Percentiles rank a stretch among this genome's conserved stretches.
Evolutionary conservation across 345 rosid genomes (phyloP).

Genomic region (Carallia brachiata): DNA sequence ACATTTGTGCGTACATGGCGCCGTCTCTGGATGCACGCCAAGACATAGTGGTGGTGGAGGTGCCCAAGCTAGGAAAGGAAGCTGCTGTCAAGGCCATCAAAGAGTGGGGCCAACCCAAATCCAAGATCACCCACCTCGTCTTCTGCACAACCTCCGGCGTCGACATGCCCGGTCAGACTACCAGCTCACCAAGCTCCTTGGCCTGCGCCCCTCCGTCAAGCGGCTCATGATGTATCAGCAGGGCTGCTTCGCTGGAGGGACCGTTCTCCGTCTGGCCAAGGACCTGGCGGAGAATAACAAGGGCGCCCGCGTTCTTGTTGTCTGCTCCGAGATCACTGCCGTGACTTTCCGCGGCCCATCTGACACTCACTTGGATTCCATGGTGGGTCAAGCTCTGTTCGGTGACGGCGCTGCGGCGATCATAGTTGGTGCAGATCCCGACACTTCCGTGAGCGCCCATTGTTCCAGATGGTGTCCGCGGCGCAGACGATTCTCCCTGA

Average conservation of each 20-base stretch:
- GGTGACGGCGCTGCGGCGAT: slow-evolving; percentile 23
- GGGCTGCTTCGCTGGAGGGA: slow-evolving; percentile 25
- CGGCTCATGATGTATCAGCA: slow-evolving; percentile 24
- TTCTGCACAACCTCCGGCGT: slow-evolving; percentile 27
- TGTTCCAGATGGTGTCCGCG: slow-evolving; percentile 19
- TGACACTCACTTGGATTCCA: slow-evolving; percentile 22
- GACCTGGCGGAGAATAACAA: slow-evolving; percentile 25
- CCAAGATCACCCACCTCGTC: slow-evolving; percentile 21
- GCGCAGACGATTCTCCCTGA: slow-evolving; percentile 25
- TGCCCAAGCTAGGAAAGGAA: slow-evolving; percentile 24
- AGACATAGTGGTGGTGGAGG: slow-evolving; percentile 23
- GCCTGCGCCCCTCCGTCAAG: slow-evolving; percentile 22
- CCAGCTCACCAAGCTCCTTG: slow-evolving; percentile 24
- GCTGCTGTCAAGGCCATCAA: slow-evolving; percentile 21
- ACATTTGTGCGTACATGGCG: slow-evolving; percentile 15
- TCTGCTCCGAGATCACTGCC: slow-evolving; percentile 21
- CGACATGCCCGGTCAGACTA: slow-evolving; percentile 25
- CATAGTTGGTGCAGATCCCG: slow-evolving; percentile 21
- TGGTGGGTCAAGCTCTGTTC: slow-evolving; percentile 23
- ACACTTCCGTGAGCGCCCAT: slow-evolving; percentile 16
- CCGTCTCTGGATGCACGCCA: slow-evolving; percentile 24
- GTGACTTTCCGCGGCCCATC: slow-evolving; percentile 17
- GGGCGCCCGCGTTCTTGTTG: slow-evolving; percentile 23
- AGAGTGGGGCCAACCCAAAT: slow-evolving; percentile 24
- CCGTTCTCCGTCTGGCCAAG: slow-evolving; percentile 18